These are phyloP conservation scores for Nemania sp. DNA, from an alignment of 2,329 filamentous ascomycete species.

Conservation along the genomic window DNA sequence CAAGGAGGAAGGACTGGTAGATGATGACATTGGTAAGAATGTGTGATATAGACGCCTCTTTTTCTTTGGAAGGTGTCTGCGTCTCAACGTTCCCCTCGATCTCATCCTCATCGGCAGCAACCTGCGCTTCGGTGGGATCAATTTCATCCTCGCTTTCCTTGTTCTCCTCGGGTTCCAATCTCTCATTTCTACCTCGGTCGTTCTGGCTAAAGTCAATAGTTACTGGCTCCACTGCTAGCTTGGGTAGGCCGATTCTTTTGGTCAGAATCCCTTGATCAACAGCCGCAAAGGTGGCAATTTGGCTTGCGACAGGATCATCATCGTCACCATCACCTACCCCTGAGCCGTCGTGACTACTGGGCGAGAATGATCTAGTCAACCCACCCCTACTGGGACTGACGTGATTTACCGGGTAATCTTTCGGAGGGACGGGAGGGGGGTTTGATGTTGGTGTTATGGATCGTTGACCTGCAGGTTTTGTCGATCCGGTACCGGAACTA, in stretches of 20 bases:
- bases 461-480: conserved; percentile 36
- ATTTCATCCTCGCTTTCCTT: conserved; percentile 36
- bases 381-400: conserved; percentile 44
- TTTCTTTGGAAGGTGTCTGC: conserved; percentile 37
- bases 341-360: conserved; percentile 41
- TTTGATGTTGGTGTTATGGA: conserved; percentile 42
- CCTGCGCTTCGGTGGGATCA: conserved; percentile 32
- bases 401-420: conserved; percentile 48
- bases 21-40: conserved; percentile 80
- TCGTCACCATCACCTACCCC: conserved; percentile 38
- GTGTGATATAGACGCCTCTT: conserved; percentile 72
- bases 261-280: conserved; percentile 66
- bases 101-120: conserved; percentile 36
- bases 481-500: conserved; percentile 36
- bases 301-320: conserved; percentile 50
- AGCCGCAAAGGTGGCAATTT: conserved; percentile 65
- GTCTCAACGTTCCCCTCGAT: conserved; percentile 36
- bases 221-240: conserved; percentile 49
- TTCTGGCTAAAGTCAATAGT: conserved; percentile 51
- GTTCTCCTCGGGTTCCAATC: conserved; percentile 35
- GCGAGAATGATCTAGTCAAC: conserved; percentile 48
- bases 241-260: conserved; percentile 56
- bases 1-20: conserved; percentile 78
- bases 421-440: conserved; percentile 46
- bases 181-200: conserved; percentile 25